phyloP scores from a whole-genome alignment of 306 rosid genomes.

The Begonia fuchsioides region DNA sequence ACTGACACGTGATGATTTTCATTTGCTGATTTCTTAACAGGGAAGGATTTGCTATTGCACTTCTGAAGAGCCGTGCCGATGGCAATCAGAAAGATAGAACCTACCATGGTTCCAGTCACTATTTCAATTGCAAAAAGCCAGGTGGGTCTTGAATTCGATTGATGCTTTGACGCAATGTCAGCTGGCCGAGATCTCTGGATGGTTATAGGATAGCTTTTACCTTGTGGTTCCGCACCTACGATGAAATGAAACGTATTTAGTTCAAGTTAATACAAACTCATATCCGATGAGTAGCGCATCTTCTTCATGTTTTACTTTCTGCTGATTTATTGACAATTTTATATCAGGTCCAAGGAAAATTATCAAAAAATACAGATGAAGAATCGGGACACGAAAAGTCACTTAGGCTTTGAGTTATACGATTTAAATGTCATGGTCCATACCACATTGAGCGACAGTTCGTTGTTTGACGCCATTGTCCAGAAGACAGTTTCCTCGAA shows the following conservation, averaged over 20 bases:
- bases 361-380: too few species aligned
- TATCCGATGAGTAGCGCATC: too few species aligned
- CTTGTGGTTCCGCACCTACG: constrained; percentile 20
- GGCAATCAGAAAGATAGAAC: constrained; percentile 59
- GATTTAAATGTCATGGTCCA: too few species aligned
- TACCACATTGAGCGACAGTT: constrained; percentile 56
- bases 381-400: too few species aligned
- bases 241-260: constrained; percentile 6
- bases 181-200: constrained; percentile 17
- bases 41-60: constrained; percentile 63
- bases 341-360: too few species aligned
- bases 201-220: constrained; percentile 35
- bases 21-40: constrained; percentile 80
- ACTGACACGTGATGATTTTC: constrained; percentile 50
- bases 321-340: too few species aligned
- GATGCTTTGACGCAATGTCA: constrained; percentile 29
- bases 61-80: constrained; percentile 49
- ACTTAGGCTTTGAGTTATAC: too few species aligned
- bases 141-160: constrained; percentile 42
- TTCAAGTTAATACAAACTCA: neutral
- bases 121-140: constrained; percentile 94
- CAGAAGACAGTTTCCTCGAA: constrained; percentile 89
- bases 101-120: constrained; percentile 75
- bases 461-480: constrained; percentile 46
- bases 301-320: too few species aligned